phyloP scores from a whole-genome alignment of 176 grass and related monocot species.

The Paspalum notatum region DNA sequence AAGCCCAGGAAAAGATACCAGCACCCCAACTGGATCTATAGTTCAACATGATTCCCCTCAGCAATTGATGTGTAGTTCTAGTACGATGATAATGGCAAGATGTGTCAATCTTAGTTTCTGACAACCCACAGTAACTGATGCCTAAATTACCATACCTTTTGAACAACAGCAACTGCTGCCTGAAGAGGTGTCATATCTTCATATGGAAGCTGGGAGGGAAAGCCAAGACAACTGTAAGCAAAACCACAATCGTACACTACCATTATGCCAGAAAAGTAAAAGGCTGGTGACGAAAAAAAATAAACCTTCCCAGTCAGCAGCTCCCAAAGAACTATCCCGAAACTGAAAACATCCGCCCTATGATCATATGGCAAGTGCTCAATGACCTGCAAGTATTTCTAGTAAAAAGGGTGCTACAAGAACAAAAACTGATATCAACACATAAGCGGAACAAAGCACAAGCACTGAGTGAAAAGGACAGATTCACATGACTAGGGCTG shows the following conservation, averaged over 20 bases:
- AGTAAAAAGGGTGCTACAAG: conserved; percentile 13
- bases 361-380: conserved; percentile 74
- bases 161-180: conserved; percentile 80
- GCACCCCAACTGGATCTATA: neutral
- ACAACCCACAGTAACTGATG: conserved; percentile 7
- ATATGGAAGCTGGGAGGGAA: conserved; percentile 69
- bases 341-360: conserved; percentile 89
- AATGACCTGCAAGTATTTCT: conserved; percentile 59
- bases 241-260: neutral
- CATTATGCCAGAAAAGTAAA: neutral
- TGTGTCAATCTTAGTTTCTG: neutral
- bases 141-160: conserved; percentile 54
- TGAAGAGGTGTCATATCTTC: conserved; percentile 86
- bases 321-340: conserved; percentile 86
- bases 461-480: neutral
- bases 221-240: neutral
- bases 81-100: neutral
- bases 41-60: neutral
- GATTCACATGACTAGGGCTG: neutral
- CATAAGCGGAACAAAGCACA: neutral
- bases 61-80: neutral
- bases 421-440: neutral
- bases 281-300: conserved; percentile 11
- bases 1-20: neutral
- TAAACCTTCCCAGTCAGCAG: conserved; percentile 86